These are phyloP conservation scores for Beauveria rudraprayagi DNA, from an alignment of 2,329 filamentous ascomycete genomes.

Conservation along the genomic window DNA sequence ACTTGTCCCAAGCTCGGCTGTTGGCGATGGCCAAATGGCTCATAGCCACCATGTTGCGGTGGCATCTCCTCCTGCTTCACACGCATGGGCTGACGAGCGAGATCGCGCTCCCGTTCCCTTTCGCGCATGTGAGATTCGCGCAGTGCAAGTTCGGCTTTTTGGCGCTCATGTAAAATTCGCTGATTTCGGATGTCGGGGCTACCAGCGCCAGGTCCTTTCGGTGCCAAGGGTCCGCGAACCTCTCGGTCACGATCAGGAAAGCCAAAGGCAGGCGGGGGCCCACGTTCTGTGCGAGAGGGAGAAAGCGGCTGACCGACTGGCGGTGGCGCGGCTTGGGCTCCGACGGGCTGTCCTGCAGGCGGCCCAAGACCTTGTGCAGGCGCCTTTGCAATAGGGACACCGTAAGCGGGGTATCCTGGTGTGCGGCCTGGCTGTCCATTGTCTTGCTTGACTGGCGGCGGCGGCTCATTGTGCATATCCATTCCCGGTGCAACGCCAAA, in stretches of 20 bases:
- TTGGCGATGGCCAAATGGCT: conserved; percentile 34
- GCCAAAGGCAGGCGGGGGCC: conserved; percentile 33
- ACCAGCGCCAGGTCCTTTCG: conserved; percentile 27
- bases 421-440: conserved; percentile 24
- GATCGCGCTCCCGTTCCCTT: conserved; percentile 19
- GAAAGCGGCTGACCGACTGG: conserved; percentile 39
- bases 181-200: conserved; percentile 27
- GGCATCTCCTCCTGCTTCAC: conserved; percentile 44
- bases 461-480: conserved; percentile 38
- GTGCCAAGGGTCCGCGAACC: conserved; percentile 29
- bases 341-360: conserved; percentile 8
- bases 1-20: conserved; percentile 31
- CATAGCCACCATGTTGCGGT: conserved; percentile 32
- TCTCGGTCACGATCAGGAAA: conserved; percentile 38
- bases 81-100: conserved; percentile 17
- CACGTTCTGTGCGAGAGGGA: conserved; percentile 36
- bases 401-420: conserved; percentile 35
- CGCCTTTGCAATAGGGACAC: conserved; percentile 39
- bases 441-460: conserved; percentile 35
- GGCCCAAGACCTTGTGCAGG: conserved; percentile 23
- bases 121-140: conserved; percentile 21
- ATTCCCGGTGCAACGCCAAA: conserved; percentile 38
- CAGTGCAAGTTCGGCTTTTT: conserved; percentile 24
- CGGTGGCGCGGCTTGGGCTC: conserved; percentile 19
- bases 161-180: conserved; percentile 25